Evolutionary conservation across 768 basidiomycete species (phyloP), one percentile per base, ranked within the genome.

Genomic region (Suillus subluteus): DNA sequence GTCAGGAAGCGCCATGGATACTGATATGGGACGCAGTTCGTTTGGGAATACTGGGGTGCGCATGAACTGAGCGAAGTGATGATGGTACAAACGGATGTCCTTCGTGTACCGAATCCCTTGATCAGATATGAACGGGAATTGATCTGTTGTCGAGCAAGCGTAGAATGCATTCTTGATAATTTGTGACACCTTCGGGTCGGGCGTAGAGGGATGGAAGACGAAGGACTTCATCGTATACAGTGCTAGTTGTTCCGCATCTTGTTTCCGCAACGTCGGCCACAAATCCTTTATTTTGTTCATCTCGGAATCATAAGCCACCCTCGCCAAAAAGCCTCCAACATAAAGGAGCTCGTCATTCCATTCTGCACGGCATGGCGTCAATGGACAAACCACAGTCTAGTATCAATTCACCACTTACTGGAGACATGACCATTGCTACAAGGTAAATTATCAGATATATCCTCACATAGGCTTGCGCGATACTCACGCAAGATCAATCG

Each of bases 291-390:
- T 79, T 37, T 81, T 80, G 2, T 74, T 79, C 72, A 98, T 80
- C 76, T 98, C 94, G 48, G 87, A 79, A 70, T 98, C 95, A 72
- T 97, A 98, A 0, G 93, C 90, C 9, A 88, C 78, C 18, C 96
- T 89, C 50, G 91, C 83, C 43, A 98, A 82, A 66, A 91, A 87
- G 3, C 96, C 97, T 6, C 93, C 91, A 26, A 93, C 82, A 72
- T 86, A 89, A 9, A 98, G 82, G 11, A 98, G 83, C 72, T 98
- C 96, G 68, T 86, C 86, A 73, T 99, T 99, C 96, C 95, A 97
- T n/a, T 88, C 91, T 92, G 66, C 40, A 66, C 18, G 61, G 4
- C 55, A 38, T 63, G 55, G 62, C 12, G 50, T 23, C 18, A 4
- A 52, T 18, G 0, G 0, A 26, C 18, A 43, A 18, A 18, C 16